A percentile compares a stretch with the other conserved stretches of the same genome.
Conservation (phyloP, 2,329 filamentous ascomycete species). For the Aspergillus sojae region DNA sequence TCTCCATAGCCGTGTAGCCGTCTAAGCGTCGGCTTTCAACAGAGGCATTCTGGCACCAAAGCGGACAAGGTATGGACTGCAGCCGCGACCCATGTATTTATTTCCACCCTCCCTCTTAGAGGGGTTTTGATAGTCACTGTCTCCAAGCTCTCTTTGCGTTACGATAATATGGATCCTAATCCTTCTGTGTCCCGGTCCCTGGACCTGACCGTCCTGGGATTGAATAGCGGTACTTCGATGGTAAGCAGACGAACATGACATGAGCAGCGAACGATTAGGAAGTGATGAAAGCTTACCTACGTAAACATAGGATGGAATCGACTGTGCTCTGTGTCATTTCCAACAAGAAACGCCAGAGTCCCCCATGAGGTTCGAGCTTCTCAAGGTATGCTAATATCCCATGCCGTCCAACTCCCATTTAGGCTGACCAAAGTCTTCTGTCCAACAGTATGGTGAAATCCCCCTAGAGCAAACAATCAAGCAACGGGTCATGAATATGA, state of each 20-base stretch:
- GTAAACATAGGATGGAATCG: slow-evolving; percentile 52
- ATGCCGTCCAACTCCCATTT: no score
- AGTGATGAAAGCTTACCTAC: background rate
- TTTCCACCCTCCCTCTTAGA: no score
- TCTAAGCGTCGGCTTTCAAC: no score
- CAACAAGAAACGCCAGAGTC: slow-evolving; percentile 54
- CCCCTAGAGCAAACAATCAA: slow-evolving; percentile 46
- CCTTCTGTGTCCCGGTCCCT: slow-evolving; percentile 25
- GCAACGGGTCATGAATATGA: slow-evolving; percentile 60
- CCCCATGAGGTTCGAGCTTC: slow-evolving; percentile 59
- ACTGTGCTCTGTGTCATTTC: slow-evolving; percentile 62
- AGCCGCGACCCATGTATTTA: no score
- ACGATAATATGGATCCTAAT: no score
- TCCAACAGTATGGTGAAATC: slow-evolving; percentile 54
- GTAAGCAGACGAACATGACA: slow-evolving; percentile 15
- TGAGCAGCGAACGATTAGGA: background rate
- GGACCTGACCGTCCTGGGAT: slow-evolving; percentile 44
- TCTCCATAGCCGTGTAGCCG: no score
- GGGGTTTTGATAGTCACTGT: no score
- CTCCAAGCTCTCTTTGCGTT: no score
- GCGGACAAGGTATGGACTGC: no score
- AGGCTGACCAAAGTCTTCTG: background rate
- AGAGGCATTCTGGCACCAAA: no score
- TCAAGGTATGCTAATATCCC: slow-evolving; percentile 32
- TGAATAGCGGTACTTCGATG: slow-evolving; percentile 60